Percentiles rank a stretch among this genome's conserved stretches.
phyloP scores from a whole-genome alignment of 2,329 filamentous ascomycete genomes.

The Colletotrichum gloeosporioides region DNA sequence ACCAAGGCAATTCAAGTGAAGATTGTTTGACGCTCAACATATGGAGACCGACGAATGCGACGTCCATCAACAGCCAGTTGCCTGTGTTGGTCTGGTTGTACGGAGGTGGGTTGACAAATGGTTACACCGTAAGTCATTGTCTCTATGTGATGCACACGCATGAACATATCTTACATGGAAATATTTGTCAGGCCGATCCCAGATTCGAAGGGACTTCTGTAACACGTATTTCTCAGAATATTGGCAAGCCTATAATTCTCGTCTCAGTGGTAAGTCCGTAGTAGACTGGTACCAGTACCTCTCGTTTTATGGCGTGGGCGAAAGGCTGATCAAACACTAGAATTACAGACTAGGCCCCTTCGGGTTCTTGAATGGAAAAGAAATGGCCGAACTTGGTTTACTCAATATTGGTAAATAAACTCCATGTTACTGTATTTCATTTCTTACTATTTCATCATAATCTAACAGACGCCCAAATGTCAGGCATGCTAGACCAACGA shows the following conservation, averaged over 20 bases:
- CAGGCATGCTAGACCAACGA: constrained; percentile 15
- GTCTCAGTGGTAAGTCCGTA: background rate
- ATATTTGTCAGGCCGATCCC: background rate
- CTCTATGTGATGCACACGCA: background rate
- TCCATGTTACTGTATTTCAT: rapidly evolving
- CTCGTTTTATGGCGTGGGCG: background rate
- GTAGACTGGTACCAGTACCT: background rate
- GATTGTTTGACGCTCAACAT: constrained; percentile 34
- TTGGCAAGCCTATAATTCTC: background rate
- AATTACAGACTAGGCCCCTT: constrained; percentile 19
- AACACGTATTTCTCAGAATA: background rate
- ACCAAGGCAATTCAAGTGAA: constrained; percentile 43
- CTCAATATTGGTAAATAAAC: constrained; percentile 26
- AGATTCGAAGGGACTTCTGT: background rate
- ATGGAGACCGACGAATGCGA: constrained; percentile 23
- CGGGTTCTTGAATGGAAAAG: constrained; percentile 17
- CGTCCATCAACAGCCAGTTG: constrained; percentile 43
- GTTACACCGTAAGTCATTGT: background rate
- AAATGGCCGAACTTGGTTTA: constrained; percentile 33
- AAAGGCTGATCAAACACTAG: constrained; percentile 15
- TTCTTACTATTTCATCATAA: background rate
- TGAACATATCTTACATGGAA: rapidly evolving
- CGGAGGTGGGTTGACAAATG: constrained; percentile 34
- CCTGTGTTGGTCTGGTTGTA: constrained; percentile 67
- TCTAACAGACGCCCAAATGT: background rate